Evolutionary conservation across 768 basidiomycete species (phyloP).

Genomic region (Podaxis carcinomalis): DNA sequence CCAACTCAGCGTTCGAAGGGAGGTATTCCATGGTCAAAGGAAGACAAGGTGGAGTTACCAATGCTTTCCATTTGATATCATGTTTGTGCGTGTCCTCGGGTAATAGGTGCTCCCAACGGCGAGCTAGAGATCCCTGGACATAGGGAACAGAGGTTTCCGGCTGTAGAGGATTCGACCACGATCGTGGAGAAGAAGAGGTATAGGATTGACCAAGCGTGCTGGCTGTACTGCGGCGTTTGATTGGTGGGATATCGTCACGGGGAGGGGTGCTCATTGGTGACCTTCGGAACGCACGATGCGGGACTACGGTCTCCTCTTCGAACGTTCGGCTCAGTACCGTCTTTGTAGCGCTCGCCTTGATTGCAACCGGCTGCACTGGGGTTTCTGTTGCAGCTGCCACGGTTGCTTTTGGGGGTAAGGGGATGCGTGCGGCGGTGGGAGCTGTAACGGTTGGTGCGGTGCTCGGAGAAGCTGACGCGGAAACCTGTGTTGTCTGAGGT

Average conservation of each 20-base stretch:
- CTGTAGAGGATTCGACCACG: conserved; percentile 64
- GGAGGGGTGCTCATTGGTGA: conserved; percentile 71
- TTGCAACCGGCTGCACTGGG: conserved; percentile 38
- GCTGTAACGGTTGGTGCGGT: conserved; percentile 21
- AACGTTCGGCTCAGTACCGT: conserved; percentile 46
- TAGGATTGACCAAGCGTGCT: conserved; percentile 33
- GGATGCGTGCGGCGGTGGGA: conserved; percentile 29
- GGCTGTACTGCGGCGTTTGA: conserved; percentile 50
- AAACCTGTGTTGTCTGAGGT: conserved; percentile 55
- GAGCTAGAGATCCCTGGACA: conserved; percentile 68
- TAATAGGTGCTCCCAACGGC: conserved; percentile 87
- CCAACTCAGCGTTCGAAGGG: conserved; percentile 70
- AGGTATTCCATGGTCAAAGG: conserved; percentile 91
- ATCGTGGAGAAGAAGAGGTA: conserved; percentile 44
- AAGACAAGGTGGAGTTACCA: conserved; percentile 80
- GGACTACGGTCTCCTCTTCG: conserved; percentile 51
- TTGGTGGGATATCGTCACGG: conserved; percentile 55
- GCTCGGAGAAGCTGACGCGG: conserved; percentile 42
- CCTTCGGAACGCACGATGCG: conserved; percentile 44
- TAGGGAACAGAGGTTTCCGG: conserved; percentile 55
- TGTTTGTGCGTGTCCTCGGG: conserved; percentile 71
- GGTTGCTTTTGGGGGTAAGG: conserved; percentile 28
- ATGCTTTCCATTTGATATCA: conserved; percentile 88
- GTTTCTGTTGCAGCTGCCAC: conserved; percentile 24
- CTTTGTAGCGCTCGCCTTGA: conserved; percentile 34